A percentile compares a stretch with the other conserved stretches of the same genome.
These are phyloP conservation scores for Pseudovirgaria hyperparasitica DNA, from an alignment of 2,329 filamentous ascomycete genomes.

Conservation along the genomic window DNA sequence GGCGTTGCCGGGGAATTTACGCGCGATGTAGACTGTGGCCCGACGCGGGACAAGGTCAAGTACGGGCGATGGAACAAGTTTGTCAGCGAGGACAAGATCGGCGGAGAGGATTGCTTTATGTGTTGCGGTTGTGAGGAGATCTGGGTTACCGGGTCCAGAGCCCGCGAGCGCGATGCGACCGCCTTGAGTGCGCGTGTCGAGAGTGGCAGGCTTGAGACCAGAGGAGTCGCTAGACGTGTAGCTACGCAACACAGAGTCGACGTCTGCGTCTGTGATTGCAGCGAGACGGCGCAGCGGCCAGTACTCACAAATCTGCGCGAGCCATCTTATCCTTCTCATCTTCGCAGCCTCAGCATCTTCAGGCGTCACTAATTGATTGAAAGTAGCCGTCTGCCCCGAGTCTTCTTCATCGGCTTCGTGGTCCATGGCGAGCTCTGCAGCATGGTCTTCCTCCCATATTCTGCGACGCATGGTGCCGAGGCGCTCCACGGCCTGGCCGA, in stretches of 20 bases:
- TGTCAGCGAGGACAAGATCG: constrained; percentile 73
- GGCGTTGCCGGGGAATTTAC: constrained; percentile 95
- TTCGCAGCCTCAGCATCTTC: constrained; percentile 62
- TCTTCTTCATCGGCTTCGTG: constrained; percentile 45
- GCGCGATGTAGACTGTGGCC: constrained; percentile 79
- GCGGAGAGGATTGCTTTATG: constrained; percentile 62
- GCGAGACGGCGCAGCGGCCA: constrained; percentile 83
- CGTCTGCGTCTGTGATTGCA: constrained; percentile 64
- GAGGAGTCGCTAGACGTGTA: constrained; percentile 40
- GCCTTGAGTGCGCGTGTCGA: constrained; percentile 18
- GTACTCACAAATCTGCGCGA: constrained; percentile 95
- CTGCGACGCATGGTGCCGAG: constrained; percentile 46
- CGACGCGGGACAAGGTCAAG: constrained; percentile 82
- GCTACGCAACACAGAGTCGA: constrained; percentile 61
- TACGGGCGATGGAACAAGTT: constrained; percentile 73
- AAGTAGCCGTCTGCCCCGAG: constrained; percentile 61
- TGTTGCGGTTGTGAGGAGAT: constrained; percentile 74
- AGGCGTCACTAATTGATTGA: constrained; percentile 71
- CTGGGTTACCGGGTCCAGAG: constrained; percentile 83
- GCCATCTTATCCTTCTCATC: constrained; percentile 77
- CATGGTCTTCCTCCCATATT: constrained; percentile 36
- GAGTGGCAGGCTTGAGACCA: constrained; percentile 13
- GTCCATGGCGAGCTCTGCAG: constrained; percentile 32
- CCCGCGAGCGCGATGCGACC: constrained; percentile 81
- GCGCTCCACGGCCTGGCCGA: constrained; percentile 65